phyloP scores from a whole-genome alignment of 2,329 filamentous ascomycete genomes.

The Trichophyton verrucosum region DNA sequence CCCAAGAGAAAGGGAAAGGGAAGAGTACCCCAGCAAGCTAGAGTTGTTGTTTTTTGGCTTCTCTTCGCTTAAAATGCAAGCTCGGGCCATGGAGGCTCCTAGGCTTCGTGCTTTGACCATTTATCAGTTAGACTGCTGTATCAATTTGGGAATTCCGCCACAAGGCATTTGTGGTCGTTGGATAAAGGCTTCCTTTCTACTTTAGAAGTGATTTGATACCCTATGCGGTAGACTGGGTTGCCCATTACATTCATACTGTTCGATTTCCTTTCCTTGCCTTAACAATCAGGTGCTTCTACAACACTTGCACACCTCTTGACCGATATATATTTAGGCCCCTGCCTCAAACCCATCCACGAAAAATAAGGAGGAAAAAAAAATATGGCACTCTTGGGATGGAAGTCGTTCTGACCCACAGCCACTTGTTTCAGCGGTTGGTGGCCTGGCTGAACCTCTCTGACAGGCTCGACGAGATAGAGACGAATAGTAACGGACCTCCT shows the following conservation, averaged over 20 bases:
- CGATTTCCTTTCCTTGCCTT: not conserved
- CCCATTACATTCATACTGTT: not conserved
- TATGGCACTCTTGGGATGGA: not conserved
- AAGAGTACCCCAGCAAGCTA: not conserved
- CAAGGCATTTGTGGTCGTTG: not conserved
- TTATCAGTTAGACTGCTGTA: not conserved
- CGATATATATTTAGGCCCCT: not conserved
- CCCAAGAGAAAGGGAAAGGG: conserved; percentile 2
- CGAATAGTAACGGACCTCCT: not conserved
- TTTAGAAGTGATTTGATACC: not conserved
- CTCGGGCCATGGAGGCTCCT: not conserved
- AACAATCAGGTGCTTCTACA: not conserved
- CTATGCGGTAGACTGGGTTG: not conserved
- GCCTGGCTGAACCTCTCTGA: not conserved
- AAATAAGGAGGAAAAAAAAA: not conserved
- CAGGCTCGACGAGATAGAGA: not conserved
- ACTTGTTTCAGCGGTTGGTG: not conserved
- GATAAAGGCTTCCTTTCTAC: not conserved
- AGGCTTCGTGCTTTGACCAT: not conserved
- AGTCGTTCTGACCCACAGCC: not conserved
- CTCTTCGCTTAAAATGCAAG: not conserved
- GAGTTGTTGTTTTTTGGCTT: not conserved
- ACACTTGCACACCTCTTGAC: not conserved
- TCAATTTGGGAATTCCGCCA: not conserved
- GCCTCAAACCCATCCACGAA: not conserved